Percentiles rank a stretch among this genome's conserved stretches.
These are phyloP conservation scores for Chytriomyces confervae DNA, from an alignment of 192 early-diverging fungal genomes.

Conservation along the genomic window DNA sequence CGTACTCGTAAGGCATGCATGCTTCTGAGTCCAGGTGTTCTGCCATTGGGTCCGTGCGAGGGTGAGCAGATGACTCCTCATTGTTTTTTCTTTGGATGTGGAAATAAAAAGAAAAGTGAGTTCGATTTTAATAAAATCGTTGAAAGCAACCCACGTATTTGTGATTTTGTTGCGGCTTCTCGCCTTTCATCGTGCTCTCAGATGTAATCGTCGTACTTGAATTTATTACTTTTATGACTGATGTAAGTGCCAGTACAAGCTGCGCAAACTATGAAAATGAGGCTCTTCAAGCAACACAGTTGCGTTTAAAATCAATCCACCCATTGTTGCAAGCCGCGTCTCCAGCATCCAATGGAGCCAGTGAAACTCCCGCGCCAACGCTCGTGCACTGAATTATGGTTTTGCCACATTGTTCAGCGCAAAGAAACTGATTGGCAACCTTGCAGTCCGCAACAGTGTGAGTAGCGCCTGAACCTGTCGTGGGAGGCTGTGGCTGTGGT, in stretches of 20 bases:
- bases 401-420: slow-evolving; percentile 3
- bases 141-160: not conserved
- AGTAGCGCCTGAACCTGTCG: not conserved
- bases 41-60: no score
- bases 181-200: no score
- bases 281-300: not conserved
- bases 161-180: slow-evolving; percentile 40
- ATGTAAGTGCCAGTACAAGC: no score
- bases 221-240: no score
- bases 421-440: slow-evolving; percentile 2
- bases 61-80: no score
- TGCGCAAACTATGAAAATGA: no score
- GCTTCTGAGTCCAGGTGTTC: no score
- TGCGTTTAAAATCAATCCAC: not conserved
- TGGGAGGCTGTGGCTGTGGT: not conserved
- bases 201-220: no score
- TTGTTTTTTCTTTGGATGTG: no score
- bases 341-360: not conserved
- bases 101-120: no score
- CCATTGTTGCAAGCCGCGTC: not conserved
- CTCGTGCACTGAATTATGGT: slow-evolving; percentile 1
- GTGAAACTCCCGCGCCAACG: not conserved
- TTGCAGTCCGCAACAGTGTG: not conserved
- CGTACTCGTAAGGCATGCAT: no score
- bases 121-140: no score